Percentiles rank a stretch among this genome's conserved stretches.
Conservation (phyloP, 495 filamentous ascomycete species). For the Friedmanniomyces endolithicus region DNA sequence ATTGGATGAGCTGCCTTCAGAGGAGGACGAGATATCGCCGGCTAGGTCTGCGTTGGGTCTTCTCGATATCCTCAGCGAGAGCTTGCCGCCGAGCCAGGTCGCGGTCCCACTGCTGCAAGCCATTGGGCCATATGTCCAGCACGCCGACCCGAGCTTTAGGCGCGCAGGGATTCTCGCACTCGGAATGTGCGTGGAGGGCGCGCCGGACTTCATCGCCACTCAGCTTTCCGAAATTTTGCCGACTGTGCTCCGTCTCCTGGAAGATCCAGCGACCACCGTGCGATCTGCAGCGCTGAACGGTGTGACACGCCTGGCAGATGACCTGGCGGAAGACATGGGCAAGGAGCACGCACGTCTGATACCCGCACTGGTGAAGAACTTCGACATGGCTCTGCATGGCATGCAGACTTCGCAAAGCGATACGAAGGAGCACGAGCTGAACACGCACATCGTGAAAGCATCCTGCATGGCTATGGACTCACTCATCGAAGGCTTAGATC, state of each 20-base stretch:
- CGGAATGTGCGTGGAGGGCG: slow-evolving; percentile 90
- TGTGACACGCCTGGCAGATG: slow-evolving; percentile 79
- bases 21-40: slow-evolving; percentile 84
- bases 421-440: slow-evolving; percentile 49
- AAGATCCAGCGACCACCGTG: slow-evolving; percentile 69
- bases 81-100: slow-evolving; percentile 85
- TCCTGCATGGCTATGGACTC: slow-evolving; percentile 86
- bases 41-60: slow-evolving; percentile 74
- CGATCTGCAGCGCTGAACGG: slow-evolving; percentile 75
- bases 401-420: slow-evolving; percentile 12
- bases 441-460: slow-evolving; percentile 71
- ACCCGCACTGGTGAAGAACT: slow-evolving; percentile 71
- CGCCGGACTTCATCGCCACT: slow-evolving; percentile 87
- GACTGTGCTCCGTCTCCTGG: slow-evolving; percentile 68
- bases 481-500: slow-evolving; percentile 77
- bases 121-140: slow-evolving; percentile 67
- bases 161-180: slow-evolving; percentile 85
- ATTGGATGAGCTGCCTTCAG: slow-evolving; percentile 53
- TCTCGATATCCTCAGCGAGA: slow-evolving; percentile 75
- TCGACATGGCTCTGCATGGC: slow-evolving; percentile 54
- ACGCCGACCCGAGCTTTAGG: slow-evolving; percentile 58
- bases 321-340: slow-evolving; percentile 77
- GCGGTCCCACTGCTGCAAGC: slow-evolving; percentile 81
- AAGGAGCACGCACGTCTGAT: slow-evolving; percentile 73
- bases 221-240: slow-evolving; percentile 81